phyloP scores from a whole-genome alignment of 2,329 filamentous ascomycete genomes.

The Xylariales sp. region DNA sequence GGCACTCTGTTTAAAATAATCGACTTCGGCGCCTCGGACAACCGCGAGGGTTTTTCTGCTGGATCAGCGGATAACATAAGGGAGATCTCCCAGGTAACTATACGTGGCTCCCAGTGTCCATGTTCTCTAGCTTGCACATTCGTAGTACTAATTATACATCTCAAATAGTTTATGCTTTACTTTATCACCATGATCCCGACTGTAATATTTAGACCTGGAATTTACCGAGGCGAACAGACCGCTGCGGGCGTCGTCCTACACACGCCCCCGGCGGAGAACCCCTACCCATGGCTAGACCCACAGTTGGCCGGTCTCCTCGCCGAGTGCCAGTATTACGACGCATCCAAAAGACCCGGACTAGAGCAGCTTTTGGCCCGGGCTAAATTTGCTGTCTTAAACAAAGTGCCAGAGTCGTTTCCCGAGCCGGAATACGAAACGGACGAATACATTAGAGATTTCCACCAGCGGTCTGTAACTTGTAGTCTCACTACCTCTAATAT shows the following conservation, averaged over 20 bases:
- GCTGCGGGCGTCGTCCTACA: too few relatives aligned
- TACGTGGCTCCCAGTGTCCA: too few relatives aligned
- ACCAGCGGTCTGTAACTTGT: background rate
- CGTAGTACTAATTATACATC: too few relatives aligned
- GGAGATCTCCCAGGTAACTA: background rate
- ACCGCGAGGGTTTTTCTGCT: background rate
- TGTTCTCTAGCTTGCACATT: too few relatives aligned
- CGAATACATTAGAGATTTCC: constrained; percentile 2
- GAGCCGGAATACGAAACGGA: constrained; percentile 4
- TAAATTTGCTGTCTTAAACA: background rate
- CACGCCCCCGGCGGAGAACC: background rate
- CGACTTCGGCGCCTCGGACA: constrained; percentile 21
- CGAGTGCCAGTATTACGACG: constrained; percentile 8
- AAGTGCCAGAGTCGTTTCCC: background rate
- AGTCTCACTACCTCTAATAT: background rate
- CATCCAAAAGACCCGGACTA: background rate
- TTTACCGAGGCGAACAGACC: too few relatives aligned
- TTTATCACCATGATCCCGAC: too few relatives aligned
- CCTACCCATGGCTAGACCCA: constrained; percentile 6
- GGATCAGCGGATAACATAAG: background rate
- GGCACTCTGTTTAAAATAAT: constrained; percentile 22
- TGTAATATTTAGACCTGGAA: too few relatives aligned
- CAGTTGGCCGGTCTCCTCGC: constrained; percentile 17
- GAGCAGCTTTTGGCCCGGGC: background rate
- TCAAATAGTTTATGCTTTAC: too few relatives aligned